Base-by-base conservation (phyloP, 1,284 basidiomycete genomes). In the Veloboletus limbatus region DNA sequence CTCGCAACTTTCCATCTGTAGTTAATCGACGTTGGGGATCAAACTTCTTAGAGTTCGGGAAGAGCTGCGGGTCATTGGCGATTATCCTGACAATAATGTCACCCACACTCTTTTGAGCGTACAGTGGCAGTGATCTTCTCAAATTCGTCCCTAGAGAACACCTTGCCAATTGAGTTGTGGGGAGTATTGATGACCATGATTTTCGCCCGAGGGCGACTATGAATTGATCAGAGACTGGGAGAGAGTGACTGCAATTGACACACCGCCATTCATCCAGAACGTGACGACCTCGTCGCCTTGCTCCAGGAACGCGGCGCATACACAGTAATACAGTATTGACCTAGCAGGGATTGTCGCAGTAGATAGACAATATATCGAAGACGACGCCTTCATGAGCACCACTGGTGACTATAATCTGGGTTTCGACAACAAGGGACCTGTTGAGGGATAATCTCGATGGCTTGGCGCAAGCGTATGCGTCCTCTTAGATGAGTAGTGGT, bases 231-330 rank as follows among this genome's bases (percentile, higher is more conserved):
- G 41, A 28, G 14, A 33, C 21, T 25, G 30, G 20, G 13, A 47
- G 26, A 25, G 18, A 13, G 18, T 8, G 34, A 28, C 14, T 34
- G 9, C 11, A 33, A 17, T 9, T 16, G 20, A 63, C 74, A 30
- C 59, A 85, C 88, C 83, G 79, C 52, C 97, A 75, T 71, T 95
- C 93, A 49, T 87, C 85, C 54, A 90, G 62, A 99, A 95, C 77
- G 97, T 85, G 67, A 99, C 95, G 51, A 99, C 97, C 69, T 98
- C 96, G 65, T 99, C 97, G 8, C 88, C 93, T 28, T 81, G 75
- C 53, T 96, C 84, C 39, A 94, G 69, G 71, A 95, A 96, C 0
- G 95, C 94, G 17, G 82, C 79, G 58, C 95, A 85, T 47, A 92
- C 88, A 41, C 92, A 84, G n/a, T n/a, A n/a, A n/a, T n/a, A n/a